Percentiles rank a stretch among this genome's conserved stretches.
Conservation (phyloP, 2,329 filamentous ascomycete species). For the Harringtonia aguacate region DNA sequence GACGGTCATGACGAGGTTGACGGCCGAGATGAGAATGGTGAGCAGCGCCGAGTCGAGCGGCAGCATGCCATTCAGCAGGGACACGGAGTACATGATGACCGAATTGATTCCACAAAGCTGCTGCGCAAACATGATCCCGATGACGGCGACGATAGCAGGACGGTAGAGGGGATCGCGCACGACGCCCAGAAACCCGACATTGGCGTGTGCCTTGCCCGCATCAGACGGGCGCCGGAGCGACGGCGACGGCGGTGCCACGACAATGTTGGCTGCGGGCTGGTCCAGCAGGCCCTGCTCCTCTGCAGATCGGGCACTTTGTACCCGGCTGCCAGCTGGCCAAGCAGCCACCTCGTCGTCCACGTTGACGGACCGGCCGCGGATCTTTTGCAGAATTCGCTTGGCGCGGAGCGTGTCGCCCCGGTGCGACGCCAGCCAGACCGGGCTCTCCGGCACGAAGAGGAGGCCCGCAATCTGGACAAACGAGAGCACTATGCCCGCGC, state of each 20-base stretch:
- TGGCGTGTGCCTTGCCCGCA: conserved; percentile 8
- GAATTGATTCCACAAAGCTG: conserved; percentile 93
- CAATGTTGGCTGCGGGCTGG: conserved; percentile 16
- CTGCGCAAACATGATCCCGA: conserved; percentile 86
- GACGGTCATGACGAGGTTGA: conserved; percentile 78
- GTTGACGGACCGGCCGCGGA: conserved; percentile 59
- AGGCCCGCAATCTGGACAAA: conserved; percentile 57
- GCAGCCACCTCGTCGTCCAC: conserved; percentile 61
- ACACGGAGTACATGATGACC: conserved; percentile 97
- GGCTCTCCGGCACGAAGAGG: conserved; percentile 75
- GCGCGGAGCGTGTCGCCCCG: conserved; percentile 52
- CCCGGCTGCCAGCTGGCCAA: conserved; percentile 41
- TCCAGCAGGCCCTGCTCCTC: conserved; percentile 65
- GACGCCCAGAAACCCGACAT: conserved; percentile 54
- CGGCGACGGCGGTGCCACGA: conserved; percentile 13
- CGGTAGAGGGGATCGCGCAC: conserved; percentile 56
- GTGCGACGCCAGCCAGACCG: conserved; percentile 66
- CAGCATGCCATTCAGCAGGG: conserved; percentile 70
- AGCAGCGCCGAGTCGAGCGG: conserved; percentile 72
- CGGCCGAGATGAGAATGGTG: conserved; percentile 75
- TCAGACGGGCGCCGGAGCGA: conserved; percentile 5
- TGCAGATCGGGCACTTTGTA: conserved; percentile 21
- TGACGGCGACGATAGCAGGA: conserved; percentile 68
- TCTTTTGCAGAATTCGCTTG: conserved; percentile 57
- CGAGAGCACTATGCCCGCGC: conserved; percentile 58